Evolutionary conservation across 257 asterid species (phyloP), one percentile per base, ranked within the genome.

Genomic region (Verbena officinalis): DNA sequence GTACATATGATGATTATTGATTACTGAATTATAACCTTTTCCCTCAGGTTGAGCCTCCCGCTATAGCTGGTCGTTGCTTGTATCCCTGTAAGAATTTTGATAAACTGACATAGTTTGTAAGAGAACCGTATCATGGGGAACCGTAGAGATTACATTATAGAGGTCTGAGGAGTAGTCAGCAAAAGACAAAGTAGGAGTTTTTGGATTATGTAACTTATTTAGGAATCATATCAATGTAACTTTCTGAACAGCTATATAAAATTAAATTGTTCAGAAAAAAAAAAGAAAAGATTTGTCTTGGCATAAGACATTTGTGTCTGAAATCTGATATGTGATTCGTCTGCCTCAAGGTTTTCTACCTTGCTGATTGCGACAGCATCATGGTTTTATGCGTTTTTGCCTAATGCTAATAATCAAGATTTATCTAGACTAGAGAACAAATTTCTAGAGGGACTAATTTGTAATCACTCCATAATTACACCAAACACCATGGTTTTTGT

Each of bases 21-120:
- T n/a, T n/a, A 56, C 52, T 55, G 8, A 51, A 30, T 36, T 58
- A 55, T 20, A 7, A n/a, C n/a, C 7, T 55, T 60, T 38, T 55
- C 21, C 49, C 46, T 58, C 78, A 77, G 88, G 81, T 69, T 42
- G 43, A 67, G 61, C 57, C 59, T 67, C 62, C 72, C 74, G 51
- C 48, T 64, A 17, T 77, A 80, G 73, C 51, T 6, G 70, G 49
- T 55, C 61, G n/a, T 22, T 11, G 42, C 51, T 16, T 20, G 17
- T 31, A 17, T 45, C 5, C 17, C 50, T 40, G 64, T 70, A 67
- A 43, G 76, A 59, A 43, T 59, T 65, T 73, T 73, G 56, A 16
- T 56, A 59, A 54, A 72, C 59, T 42, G 65, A 48, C 59, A 4
- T 30, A 43, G 40, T 64, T 53, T 43, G 33, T 27, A 10, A 20